Evolutionary conservation across 768 basidiomycete species (phyloP).

Genomic region (Austroboletus eburneus): DNA sequence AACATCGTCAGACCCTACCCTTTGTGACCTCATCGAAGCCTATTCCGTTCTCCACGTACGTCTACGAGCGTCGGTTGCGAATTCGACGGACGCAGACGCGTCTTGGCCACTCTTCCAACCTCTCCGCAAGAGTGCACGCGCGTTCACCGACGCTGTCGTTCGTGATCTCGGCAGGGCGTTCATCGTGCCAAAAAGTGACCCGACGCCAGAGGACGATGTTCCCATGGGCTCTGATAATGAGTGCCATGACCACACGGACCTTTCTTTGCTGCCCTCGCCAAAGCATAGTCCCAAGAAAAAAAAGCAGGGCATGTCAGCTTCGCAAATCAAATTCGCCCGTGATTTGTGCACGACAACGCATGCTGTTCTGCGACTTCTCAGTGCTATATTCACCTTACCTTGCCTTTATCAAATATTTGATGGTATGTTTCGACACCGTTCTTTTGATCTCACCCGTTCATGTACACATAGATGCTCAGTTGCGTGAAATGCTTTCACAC

Average conservation of each 20-base stretch:
- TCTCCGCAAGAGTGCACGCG: conserved; percentile 48
- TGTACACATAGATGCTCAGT: conserved; percentile 46
- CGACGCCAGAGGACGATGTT: conserved; percentile 18
- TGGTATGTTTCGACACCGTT: conserved; percentile 38
- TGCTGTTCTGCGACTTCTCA: conserved; percentile 63
- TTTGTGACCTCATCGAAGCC: conserved; percentile 64
- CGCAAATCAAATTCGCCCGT: conserved; percentile 73
- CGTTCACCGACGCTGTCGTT: conserved; percentile 55
- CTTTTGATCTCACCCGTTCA: conserved; percentile 4
- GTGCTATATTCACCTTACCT: conserved; percentile 55
- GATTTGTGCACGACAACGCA: conserved; percentile 75
- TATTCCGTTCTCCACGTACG: conserved; percentile 70
- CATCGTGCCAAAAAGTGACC: conserved; percentile 45
- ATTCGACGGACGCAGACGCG: conserved; percentile 49
- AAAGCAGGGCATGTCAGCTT: conserved; percentile 68
- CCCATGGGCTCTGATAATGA: conserved; percentile 23
- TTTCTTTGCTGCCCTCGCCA: conserved; percentile 58
- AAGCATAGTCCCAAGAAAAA: conserved; percentile 52
- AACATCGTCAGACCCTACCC: conserved; percentile 42
- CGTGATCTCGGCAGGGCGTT: conserved; percentile 67
- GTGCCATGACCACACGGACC: conserved; percentile 24
- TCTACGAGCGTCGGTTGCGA: conserved; percentile 43
- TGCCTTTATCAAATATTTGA: conserved; percentile 58
- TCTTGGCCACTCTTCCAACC: conserved; percentile 75
- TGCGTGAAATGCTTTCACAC: conserved; percentile 55